These are phyloP conservation scores for Cucumis cinereus DNA, from an alignment of 306 rosid genomes.

Conservation along the genomic window DNA sequence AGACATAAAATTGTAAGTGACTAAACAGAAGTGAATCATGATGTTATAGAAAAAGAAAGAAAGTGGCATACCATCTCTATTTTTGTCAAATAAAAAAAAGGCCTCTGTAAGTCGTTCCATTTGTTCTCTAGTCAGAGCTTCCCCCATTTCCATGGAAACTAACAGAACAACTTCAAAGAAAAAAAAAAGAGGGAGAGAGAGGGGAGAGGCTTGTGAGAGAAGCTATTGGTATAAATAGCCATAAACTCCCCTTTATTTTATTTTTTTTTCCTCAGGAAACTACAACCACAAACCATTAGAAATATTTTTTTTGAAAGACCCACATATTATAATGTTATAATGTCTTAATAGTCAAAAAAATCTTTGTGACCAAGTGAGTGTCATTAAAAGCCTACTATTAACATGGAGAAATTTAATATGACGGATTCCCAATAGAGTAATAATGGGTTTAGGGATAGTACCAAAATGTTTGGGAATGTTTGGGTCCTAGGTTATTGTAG, in stretches of 20 bases:
- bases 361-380: too few relatives aligned
- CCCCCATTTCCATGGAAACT: slow-evolving; percentile 29
- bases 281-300: not conserved
- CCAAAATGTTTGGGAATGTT: too few relatives aligned
- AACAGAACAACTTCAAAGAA: not conserved
- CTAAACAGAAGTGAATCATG: not conserved
- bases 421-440: too few relatives aligned
- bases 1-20: not conserved
- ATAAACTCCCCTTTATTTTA: not conserved
- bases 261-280: not conserved
- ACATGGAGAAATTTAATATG: too few relatives aligned
- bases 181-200: not conserved
- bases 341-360: too few relatives aligned
- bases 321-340: too few relatives aligned
- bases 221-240: not conserved
- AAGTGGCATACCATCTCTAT: slow-evolving; percentile 63
- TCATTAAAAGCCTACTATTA: too few relatives aligned
- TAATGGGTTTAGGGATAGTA: too few relatives aligned
- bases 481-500: too few relatives aligned
- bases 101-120: slow-evolving; percentile 64
- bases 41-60: not conserved
- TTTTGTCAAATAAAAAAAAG: slow-evolving; percentile 72
- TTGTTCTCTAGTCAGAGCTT: slow-evolving; percentile 48
- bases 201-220: too few relatives aligned
- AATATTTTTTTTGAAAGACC: too few relatives aligned